phyloP scores from a whole-genome alignment of 192 early-diverging fungal genomes.

The Gorgonomyces haynaldii region DNA sequence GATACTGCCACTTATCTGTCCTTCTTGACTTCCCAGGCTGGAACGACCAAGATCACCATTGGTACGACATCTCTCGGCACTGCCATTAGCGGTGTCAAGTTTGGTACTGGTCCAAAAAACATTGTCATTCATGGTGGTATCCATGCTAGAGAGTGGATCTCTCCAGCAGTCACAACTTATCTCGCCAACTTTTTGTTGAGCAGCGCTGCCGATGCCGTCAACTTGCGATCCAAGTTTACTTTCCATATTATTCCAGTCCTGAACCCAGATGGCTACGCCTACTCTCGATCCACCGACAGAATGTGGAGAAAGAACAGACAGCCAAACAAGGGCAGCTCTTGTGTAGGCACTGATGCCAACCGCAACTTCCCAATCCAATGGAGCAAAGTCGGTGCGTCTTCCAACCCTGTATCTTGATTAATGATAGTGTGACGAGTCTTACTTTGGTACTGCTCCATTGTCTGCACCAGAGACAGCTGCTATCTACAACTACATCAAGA shows the following conservation, averaged over 20 bases:
- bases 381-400: slow-evolving; percentile 19
- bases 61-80: slow-evolving; percentile 18
- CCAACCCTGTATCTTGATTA: no score
- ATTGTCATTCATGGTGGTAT: slow-evolving; percentile 17
- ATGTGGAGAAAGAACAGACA: slow-evolving; percentile 33
- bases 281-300: slow-evolving; percentile 24
- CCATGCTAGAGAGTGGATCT: slow-evolving; percentile 40
- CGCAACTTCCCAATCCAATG: slow-evolving; percentile 38
- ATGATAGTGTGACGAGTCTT: slow-evolving; percentile 40
- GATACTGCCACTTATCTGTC: slow-evolving; percentile 7
- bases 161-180: slow-evolving; percentile 26
- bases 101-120: slow-evolving; percentile 11
- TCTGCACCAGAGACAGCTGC: slow-evolving; percentile 31
- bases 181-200: slow-evolving; percentile 16
- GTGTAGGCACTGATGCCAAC: slow-evolving; percentile 32
- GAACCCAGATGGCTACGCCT: slow-evolving; percentile 39
- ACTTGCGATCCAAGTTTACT: slow-evolving; percentile 11
- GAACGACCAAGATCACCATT: slow-evolving; percentile 9
- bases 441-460: slow-evolving; percentile 20
- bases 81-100: slow-evolving; percentile 12
- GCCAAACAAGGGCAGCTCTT: slow-evolving; percentile 17
- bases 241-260: slow-evolving; percentile 34
- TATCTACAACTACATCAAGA: slow-evolving; percentile 28
- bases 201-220: slow-evolving; percentile 3
- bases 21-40: slow-evolving; percentile 11